Percentiles rank a stretch among this genome's conserved stretches.
Conservation (phyloP, 2,329 filamentous ascomycete species). For the Cryphonectria japonica region DNA sequence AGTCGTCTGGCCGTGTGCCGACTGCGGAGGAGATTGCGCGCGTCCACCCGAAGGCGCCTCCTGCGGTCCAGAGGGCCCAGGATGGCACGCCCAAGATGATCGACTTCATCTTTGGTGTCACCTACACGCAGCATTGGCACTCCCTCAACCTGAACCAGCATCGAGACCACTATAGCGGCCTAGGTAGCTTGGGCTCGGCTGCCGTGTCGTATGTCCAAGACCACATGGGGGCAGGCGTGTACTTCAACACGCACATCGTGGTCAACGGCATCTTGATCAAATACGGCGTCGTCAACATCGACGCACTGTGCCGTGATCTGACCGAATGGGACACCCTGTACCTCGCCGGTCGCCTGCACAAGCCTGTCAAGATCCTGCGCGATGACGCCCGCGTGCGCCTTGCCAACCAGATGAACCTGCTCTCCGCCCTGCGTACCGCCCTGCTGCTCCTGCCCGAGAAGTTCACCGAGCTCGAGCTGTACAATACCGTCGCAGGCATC, state of each 20-base stretch:
- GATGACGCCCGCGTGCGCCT: conserved; percentile 91
- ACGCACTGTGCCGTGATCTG: conserved; percentile 85
- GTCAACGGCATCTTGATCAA: conserved; percentile 97
- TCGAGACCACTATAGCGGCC: conserved; percentile 86
- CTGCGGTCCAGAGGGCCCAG: conserved; percentile 82
- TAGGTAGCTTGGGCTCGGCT: conserved; percentile 83
- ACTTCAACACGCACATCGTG: conserved; percentile 95
- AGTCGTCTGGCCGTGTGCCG: conserved; percentile 53
- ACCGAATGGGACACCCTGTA: conserved; percentile 93
- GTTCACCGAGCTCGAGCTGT: conserved; percentile 87
- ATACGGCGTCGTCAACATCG: conserved; percentile 94
- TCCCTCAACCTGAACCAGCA: conserved; percentile 88
- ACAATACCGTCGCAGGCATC: conserved; percentile 87
- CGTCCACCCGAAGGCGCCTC: conserved; percentile 80
- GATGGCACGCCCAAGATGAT: conserved; percentile 93
- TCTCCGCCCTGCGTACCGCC: conserved; percentile 88
- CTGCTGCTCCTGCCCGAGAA: conserved; percentile 80
- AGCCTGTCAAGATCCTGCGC: conserved; percentile 95
- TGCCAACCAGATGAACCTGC: conserved; percentile 92
- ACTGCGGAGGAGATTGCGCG: conserved; percentile 61
- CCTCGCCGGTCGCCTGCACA: conserved; percentile 93
- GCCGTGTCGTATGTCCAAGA: conserved; percentile 87
- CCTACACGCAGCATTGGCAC: conserved; percentile 95
- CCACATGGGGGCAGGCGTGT: conserved; percentile 87
- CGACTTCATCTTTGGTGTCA: conserved; percentile 96